A percentile compares a stretch with the other conserved stretches of the same genome.
Evolutionary conservation across 202 grass and related monocot species (phyloP).

Genomic region (Miscanthus sacchariflorus): DNA sequence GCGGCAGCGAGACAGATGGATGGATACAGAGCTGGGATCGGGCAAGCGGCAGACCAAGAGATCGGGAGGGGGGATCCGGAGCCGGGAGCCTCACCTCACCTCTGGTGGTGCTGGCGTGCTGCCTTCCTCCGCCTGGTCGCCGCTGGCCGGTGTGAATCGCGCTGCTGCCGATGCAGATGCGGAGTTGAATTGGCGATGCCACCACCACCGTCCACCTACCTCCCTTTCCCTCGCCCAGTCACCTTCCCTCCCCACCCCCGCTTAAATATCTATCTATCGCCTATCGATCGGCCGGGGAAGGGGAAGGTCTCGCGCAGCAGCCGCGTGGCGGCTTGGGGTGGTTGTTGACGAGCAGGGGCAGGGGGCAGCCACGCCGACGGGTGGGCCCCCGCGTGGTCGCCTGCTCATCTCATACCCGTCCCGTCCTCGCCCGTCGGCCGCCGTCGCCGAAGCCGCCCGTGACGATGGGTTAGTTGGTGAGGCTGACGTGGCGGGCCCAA

Average conservation of each 20-base stretch:
- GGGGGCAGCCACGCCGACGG: background rate
- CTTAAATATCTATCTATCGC: background rate
- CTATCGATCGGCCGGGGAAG: background rate
- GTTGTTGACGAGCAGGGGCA: background rate
- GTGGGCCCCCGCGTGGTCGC: background rate
- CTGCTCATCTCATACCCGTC: background rate
- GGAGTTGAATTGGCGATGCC: conserved; percentile 1
- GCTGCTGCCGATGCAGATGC: background rate
- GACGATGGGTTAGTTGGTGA: background rate
- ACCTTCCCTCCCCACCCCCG: background rate
- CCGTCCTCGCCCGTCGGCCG: background rate
- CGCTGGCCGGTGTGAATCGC: background rate
- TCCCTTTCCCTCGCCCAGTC: background rate
- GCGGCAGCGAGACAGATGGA: background rate
- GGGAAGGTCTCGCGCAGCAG: background rate
- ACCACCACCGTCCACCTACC: background rate
- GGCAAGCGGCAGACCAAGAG: background rate
- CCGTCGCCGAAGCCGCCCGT: background rate
- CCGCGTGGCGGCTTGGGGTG: background rate
- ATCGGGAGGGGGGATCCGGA: background rate
- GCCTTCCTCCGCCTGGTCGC: background rate
- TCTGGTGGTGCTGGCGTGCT: background rate
- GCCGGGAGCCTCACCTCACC: too few relatives aligned
- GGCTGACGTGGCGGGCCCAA: background rate
- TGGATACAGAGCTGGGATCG: background rate